Evolutionary conservation across 352 stramenopile genomes (phyloP).

Genomic region (Globisporangium paddicum): DNA sequence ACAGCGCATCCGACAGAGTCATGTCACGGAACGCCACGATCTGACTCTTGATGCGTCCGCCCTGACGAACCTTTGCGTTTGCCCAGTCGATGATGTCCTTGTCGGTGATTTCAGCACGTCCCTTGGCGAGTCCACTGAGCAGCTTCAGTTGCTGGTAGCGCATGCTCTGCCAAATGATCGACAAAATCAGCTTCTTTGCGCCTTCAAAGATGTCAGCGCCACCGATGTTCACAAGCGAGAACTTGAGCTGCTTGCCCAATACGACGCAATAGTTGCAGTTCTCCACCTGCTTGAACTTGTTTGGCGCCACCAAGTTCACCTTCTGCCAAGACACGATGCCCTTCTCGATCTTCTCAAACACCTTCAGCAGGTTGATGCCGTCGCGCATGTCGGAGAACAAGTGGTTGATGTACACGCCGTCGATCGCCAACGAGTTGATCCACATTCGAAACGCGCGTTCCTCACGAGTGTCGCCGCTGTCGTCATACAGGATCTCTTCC

Average conservation of each 20-base stretch:
- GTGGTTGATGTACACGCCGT: conserved; percentile 88
- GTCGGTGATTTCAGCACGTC: conserved; percentile 59
- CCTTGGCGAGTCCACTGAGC: conserved; percentile 51
- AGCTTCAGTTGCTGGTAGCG: conserved; percentile 88
- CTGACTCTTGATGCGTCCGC: conserved; percentile 56
- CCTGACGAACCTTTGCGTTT: conserved; percentile 77
- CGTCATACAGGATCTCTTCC: conserved; percentile 86
- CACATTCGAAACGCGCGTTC: conserved; percentile 90
- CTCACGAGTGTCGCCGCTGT: conserved; percentile 82
- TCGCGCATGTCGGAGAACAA: conserved; percentile 88
- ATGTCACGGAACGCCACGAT: conserved; percentile 87
- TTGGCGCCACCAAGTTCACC: conserved; percentile 84
- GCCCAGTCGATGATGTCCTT: conserved; percentile 82
- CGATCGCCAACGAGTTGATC: conserved; percentile 91
- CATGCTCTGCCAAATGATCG: conserved; percentile 94
- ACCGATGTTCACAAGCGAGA: conserved; percentile 89
- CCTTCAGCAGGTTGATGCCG: conserved; percentile 86
- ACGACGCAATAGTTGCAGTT: conserved; percentile 90
- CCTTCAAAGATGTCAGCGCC: conserved; percentile 90
- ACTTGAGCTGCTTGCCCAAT: conserved; percentile 84
- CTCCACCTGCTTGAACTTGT: conserved; percentile 89
- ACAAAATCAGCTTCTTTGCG: conserved; percentile 92
- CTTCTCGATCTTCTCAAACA: conserved; percentile 88
- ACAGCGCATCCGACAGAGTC: conserved; percentile 71
- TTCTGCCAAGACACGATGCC: conserved; percentile 87